phyloP scores from a whole-genome alignment of 495 filamentous ascomycete species.

The Parachaetomium inaequale region DNA sequence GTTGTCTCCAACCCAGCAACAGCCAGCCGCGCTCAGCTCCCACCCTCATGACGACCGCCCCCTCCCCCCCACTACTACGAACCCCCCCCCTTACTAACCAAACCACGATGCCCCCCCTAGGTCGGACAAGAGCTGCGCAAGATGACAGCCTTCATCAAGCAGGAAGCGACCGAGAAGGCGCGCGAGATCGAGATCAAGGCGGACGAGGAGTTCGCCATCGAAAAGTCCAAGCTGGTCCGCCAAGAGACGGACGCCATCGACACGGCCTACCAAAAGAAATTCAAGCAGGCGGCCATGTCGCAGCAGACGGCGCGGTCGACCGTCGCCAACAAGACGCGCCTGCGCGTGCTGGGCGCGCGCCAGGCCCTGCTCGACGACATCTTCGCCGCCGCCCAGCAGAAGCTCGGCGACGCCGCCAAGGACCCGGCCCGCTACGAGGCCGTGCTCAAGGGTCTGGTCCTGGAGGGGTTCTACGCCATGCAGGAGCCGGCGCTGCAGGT shows the following conservation, averaged over 20 bases:
- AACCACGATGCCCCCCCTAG: conserved; percentile 45
- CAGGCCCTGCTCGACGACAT: conserved; percentile 91
- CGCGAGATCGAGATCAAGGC: conserved; percentile 96
- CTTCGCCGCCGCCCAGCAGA: conserved; percentile 71
- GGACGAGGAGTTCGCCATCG: conserved; percentile 96
- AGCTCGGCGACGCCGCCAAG: conserved; percentile 60
- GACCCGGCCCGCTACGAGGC: conserved; percentile 70
- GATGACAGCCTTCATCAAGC: conserved; percentile 99
- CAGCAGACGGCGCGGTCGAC: conserved; percentile 97
- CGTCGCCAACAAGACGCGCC: conserved; percentile 87
- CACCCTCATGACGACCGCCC: too few relatives aligned
- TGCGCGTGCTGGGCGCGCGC: conserved; percentile 77
- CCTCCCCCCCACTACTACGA: not conserved
- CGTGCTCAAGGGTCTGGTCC: conserved; percentile 71
- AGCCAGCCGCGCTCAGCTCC: conserved; percentile 14
- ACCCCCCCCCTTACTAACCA: not conserved
- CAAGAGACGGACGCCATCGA: conserved; percentile 93
- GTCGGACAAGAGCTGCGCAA: conserved; percentile 95
- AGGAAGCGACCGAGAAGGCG: conserved; percentile 95
- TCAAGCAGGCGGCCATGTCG: conserved; percentile 92
- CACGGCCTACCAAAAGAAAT: conserved; percentile 88
- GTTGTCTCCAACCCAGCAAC: not conserved
- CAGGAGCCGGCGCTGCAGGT: conserved; percentile 72
- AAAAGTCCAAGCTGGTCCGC: conserved; percentile 96
- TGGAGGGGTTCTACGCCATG: conserved; percentile 88